These are phyloP conservation scores for Naegleria lovaniensis DNA, from an alignment of 208 protist genomes.

Conservation along the genomic window DNA sequence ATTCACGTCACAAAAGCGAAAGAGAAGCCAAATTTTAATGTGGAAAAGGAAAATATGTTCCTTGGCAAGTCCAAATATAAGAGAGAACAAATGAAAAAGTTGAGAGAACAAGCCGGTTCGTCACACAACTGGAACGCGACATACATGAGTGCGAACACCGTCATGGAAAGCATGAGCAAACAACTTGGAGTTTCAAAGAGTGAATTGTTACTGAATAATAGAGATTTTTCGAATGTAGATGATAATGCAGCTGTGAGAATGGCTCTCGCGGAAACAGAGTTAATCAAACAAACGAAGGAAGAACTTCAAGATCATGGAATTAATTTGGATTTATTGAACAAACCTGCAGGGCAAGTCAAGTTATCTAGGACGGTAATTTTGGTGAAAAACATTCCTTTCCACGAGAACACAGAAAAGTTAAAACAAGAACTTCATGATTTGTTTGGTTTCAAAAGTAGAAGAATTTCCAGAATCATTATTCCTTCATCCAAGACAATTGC, in stretches of 20 bases:
- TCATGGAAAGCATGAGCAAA: conserved; percentile 52
- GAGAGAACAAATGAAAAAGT: conserved; percentile 46
- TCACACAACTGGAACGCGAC: conserved; percentile 69
- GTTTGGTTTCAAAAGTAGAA: background rate
- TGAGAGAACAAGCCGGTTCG: conserved; percentile 30
- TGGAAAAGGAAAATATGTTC: background rate
- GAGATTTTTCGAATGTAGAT: background rate
- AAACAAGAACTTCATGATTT: background rate
- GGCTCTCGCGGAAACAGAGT: conserved; percentile 26
- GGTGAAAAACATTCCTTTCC: conserved; percentile 7
- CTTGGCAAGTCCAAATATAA: conserved; percentile 29
- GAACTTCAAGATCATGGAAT: background rate
- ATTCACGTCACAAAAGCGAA: conserved; percentile 25
- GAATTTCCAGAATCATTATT: conserved; percentile 43
- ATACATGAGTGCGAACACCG: conserved; percentile 64
- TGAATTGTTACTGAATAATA: conserved; percentile 51
- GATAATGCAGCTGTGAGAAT: conserved; percentile 18
- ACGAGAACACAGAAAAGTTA: background rate
- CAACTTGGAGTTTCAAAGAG: conserved; percentile 51
- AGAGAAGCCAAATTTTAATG: background rate
- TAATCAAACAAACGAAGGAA: conserved; percentile 26
- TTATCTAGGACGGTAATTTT: background rate
- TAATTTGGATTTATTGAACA: background rate
- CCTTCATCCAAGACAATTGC: conserved; percentile 55
- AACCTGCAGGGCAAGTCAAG: background rate